These are phyloP conservation scores for Termitomyces titanicus DNA, from an alignment of 768 basidiomycete species.

Conservation along the genomic window DNA sequence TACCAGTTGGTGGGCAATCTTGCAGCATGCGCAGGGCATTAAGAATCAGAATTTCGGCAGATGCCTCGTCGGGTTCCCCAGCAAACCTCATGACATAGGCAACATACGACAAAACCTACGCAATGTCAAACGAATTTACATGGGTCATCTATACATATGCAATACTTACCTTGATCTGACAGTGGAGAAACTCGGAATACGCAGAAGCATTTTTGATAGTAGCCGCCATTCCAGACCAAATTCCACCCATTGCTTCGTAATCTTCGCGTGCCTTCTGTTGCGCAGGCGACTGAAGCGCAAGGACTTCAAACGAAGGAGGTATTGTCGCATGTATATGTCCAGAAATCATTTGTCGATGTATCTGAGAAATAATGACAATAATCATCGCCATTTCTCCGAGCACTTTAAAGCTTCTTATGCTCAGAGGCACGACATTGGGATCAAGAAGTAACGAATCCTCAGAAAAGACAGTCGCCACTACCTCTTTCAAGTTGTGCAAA, in stretches of 20 bases:
- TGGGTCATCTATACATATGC: neutral
- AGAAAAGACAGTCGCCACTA: slow-evolving; percentile 74
- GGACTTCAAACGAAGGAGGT: slow-evolving; percentile 73
- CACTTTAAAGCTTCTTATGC: slow-evolving; percentile 88
- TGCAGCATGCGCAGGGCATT: slow-evolving; percentile 85
- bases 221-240: slow-evolving; percentile 81
- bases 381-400: slow-evolving; percentile 92
- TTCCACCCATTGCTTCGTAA: slow-evolving; percentile 74
- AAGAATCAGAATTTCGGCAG: slow-evolving; percentile 78
- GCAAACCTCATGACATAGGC: slow-evolving; percentile 79
- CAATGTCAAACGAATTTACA: slow-evolving; percentile 8
- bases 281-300: slow-evolving; percentile 76
- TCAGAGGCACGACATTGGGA: slow-evolving; percentile 55
- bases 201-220: slow-evolving; percentile 67
- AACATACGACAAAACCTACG: slow-evolving; percentile 84
- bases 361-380: slow-evolving; percentile 86
- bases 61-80: slow-evolving; percentile 59
- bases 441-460: slow-evolving; percentile 58
- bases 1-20: slow-evolving; percentile 87
- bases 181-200: slow-evolving; percentile 81
- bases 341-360: slow-evolving; percentile 62
- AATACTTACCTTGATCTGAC: slow-evolving; percentile 83
- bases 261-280: slow-evolving; percentile 76
- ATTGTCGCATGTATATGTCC: slow-evolving; percentile 68
- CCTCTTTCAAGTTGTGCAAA: slow-evolving; percentile 66